phyloP scores from a whole-genome alignment of 2,329 filamentous ascomycete species.

The Pestalotiopsis sp. region DNA sequence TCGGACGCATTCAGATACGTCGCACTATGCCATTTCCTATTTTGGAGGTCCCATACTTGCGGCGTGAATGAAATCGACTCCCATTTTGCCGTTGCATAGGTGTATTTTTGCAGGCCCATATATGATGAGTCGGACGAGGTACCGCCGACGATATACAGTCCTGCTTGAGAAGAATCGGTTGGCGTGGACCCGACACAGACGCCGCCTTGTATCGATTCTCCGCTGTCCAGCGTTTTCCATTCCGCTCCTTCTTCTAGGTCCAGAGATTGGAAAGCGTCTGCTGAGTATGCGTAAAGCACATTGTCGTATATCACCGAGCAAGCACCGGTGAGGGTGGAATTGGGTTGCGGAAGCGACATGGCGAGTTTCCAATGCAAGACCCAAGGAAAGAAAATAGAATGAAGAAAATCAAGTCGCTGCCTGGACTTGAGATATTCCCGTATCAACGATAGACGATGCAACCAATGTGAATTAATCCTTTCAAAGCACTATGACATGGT shows the following conservation, averaged over 20 bases:
- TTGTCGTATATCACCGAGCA: slow-evolving; percentile 82
- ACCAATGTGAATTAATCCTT: not conserved
- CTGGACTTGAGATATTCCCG: slow-evolving; percentile 4
- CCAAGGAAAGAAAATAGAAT: slow-evolving; percentile 3
- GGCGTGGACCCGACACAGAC: slow-evolving; percentile 74
- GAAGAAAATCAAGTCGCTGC: slow-evolving; percentile 1
- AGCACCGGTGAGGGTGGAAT: slow-evolving; percentile 68
- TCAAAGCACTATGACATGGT: slow-evolving; percentile 1
- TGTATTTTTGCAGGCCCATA: slow-evolving; percentile 71
- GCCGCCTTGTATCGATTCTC: slow-evolving; percentile 70
- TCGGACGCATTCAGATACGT: slow-evolving; percentile 71
- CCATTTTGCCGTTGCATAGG: slow-evolving; percentile 55
- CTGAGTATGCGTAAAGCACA: slow-evolving; percentile 81
- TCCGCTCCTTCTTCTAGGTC: slow-evolving; percentile 65
- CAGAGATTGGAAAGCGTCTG: slow-evolving; percentile 73
- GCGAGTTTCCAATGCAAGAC: slow-evolving; percentile 20
- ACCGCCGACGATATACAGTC: slow-evolving; percentile 82
- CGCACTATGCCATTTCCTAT: slow-evolving; percentile 74
- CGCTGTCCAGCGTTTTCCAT: slow-evolving; percentile 69
- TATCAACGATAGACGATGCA: not conserved
- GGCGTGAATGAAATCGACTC: slow-evolving; percentile 39
- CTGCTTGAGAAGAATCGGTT: slow-evolving; percentile 57
- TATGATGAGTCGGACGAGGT: slow-evolving; percentile 57
- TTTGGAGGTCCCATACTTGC: slow-evolving; percentile 55
- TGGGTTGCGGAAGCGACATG: slow-evolving; percentile 75